Base-by-base conservation (phyloP, 1,139 yeast genomes). In the Geotrichum histeridarum region DNA sequence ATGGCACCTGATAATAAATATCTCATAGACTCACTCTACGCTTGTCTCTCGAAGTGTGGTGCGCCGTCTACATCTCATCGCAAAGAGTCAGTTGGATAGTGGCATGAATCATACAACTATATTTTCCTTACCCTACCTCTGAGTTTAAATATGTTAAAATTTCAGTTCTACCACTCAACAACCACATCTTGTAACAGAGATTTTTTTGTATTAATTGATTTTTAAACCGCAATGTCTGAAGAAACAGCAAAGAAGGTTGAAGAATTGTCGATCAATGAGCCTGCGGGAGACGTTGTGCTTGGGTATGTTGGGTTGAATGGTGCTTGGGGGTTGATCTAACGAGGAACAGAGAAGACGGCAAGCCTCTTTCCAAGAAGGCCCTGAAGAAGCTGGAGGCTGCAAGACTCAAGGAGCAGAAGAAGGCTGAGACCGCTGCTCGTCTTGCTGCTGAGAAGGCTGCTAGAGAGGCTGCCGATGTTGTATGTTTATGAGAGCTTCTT, bases 361-460 rank as follows among this genome's bases (percentile, higher is more conserved):
- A 83, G 73, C 99, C 99, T 51, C 77, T 93, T 64, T 88, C 97
- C 59, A 93, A 93, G 74, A 93, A 90, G 71, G 99, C 96, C 1
- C 77, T 93, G 65, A 93, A 93, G 79, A 93, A 93, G 76, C 80
- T 93, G 60, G 95, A 88, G 70, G 93, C 93, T 70, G 97, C 91
- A 71, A 81, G 82, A 66, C 96, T 89, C 73, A 93, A 93, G 77
- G 95, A 87, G 62, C 83, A 80, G 66, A 90, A 90, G 79, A 91
- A 91, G 76, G 94, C 91, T 42, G 97, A 89, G 72, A 85, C 86
- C 67, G 97, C 93, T 57, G 95, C 86, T 45, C 90, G 88, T 72
- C 75, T 87, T 60, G 96, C 94, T 48, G 82, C 83, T 63, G 96
- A 88, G 70, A 83, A 83, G 72, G 91, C 90, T 54, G 96, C 87